phyloP scores from a whole-genome alignment of 2,329 filamentous ascomycete species.

The Ascosphaera pollenicola region DNA sequence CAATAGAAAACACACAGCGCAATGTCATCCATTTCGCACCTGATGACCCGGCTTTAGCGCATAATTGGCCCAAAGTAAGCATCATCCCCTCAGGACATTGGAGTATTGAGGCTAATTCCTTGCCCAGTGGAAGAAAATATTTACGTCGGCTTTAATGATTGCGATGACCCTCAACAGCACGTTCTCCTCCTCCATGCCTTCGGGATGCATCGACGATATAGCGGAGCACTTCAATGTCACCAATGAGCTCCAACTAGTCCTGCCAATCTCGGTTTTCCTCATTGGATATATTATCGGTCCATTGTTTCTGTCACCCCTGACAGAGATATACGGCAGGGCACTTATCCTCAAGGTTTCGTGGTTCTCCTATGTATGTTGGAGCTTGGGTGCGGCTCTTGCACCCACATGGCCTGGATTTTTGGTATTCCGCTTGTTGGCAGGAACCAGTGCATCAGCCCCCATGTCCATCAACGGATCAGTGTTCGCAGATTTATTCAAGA shows the following conservation, averaged over 20 bases:
- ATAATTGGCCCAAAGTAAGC: neutral
- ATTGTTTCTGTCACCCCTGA: slow-evolving; percentile 21
- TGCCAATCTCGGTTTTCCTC: slow-evolving; percentile 20
- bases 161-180: slow-evolving; percentile 17
- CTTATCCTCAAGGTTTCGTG: slow-evolving; percentile 22
- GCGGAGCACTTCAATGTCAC: slow-evolving; percentile 14
- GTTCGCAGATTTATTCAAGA: slow-evolving; percentile 25
- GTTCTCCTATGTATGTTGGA: slow-evolving; percentile 10
- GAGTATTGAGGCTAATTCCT: neutral
- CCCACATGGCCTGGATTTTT: slow-evolving; percentile 19
- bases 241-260: slow-evolving; percentile 13
- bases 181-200: slow-evolving; percentile 18
- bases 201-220: slow-evolving; percentile 17
- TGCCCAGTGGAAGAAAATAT: neutral
- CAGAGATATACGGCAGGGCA: slow-evolving; percentile 21
- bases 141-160: neutral
- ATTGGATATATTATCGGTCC: slow-evolving; percentile 22
- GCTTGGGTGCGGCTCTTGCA: slow-evolving; percentile 22
- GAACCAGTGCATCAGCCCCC: slow-evolving; percentile 23
- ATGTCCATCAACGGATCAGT: slow-evolving; percentile 24
- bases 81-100: neutral
- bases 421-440: slow-evolving; percentile 24
- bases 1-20: neutral
- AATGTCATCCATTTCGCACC: neutral
- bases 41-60: neutral